Percentiles rank a stretch among this genome's conserved stretches.
Conservation (phyloP, 495 filamentous ascomycete species). For the Hypoxylon fuscum region DNA sequence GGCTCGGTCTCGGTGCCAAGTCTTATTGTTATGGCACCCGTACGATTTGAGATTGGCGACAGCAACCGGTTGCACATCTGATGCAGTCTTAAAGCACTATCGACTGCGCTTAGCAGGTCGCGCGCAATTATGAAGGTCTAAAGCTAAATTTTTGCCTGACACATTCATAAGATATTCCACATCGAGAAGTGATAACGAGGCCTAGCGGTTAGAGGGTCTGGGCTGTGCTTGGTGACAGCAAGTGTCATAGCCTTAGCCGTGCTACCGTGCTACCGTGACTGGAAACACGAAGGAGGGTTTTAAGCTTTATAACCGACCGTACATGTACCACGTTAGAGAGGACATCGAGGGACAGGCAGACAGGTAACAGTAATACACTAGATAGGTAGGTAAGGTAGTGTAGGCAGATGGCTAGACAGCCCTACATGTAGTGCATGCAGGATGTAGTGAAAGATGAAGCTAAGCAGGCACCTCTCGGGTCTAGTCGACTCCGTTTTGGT, state of each 20-base stretch:
- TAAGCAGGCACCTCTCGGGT: slow-evolving; percentile 1
- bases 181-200: slow-evolving; percentile 12
- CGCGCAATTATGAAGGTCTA: not conserved
- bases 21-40: slow-evolving; percentile 26
- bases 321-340: slow-evolving; percentile 7
- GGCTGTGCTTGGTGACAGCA: slow-evolving; percentile 5
- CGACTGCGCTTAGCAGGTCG: slow-evolving; percentile 19
- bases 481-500: slow-evolving; percentile 16
- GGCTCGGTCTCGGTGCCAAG: slow-evolving; percentile 31
- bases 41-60: slow-evolving; percentile 39
- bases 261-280: slow-evolving; percentile 34
- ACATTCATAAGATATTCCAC: slow-evolving; percentile 6
- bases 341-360: not conserved
- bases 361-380: not conserved
- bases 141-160: slow-evolving; percentile 7
- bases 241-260: slow-evolving; percentile 25
- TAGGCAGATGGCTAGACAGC: not conserved
- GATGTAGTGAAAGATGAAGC: not conserved
- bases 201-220: slow-evolving; percentile 15
- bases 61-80: slow-evolving; percentile 30
- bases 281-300: slow-evolving; percentile 26
- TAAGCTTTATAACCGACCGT: slow-evolving; percentile 27
- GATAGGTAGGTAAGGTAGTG: not conserved
- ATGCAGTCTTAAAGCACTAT: slow-evolving; percentile 25
- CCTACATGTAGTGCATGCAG: not conserved